Evolutionary conservation across 1,284 basidiomycete genomes (phyloP).

Genomic region (Ceratobasidium sp.): DNA sequence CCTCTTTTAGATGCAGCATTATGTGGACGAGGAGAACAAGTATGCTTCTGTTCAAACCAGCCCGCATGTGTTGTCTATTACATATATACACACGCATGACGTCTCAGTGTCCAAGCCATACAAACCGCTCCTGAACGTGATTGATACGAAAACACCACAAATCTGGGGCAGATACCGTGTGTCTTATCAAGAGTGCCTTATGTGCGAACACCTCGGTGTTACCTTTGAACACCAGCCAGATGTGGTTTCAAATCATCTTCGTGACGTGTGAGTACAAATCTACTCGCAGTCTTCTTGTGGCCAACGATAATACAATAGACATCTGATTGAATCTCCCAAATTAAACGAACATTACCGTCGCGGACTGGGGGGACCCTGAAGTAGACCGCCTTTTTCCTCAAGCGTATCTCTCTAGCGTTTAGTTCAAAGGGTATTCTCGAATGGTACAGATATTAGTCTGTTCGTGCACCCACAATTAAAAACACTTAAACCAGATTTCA

Average conservation of each 20-base stretch:
- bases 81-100: background rate
- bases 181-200: background rate
- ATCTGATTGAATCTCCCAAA: background rate
- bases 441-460: too few species aligned
- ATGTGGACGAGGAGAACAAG: background rate
- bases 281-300: background rate
- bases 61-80: background rate
- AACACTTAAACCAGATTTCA: too few species aligned
- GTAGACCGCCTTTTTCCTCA: too few species aligned
- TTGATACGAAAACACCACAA: background rate
- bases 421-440: too few species aligned
- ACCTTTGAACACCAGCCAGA: background rate
- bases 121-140: background rate
- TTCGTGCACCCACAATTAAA: too few species aligned
- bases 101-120: background rate
- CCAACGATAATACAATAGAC: background rate
- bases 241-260: background rate
- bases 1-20: slow-evolving; percentile 9
- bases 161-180: too few species aligned
- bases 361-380: too few species aligned
- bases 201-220: background rate
- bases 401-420: too few species aligned
- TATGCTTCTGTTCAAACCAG: background rate
- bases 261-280: slow-evolving; percentile 1
- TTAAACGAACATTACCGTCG: background rate